Percentiles rank a stretch among this genome's conserved stretches.
Conservation (phyloP, 768 basidiomycete genomes). For the Pilatotrama ljubarskyi region DNA sequence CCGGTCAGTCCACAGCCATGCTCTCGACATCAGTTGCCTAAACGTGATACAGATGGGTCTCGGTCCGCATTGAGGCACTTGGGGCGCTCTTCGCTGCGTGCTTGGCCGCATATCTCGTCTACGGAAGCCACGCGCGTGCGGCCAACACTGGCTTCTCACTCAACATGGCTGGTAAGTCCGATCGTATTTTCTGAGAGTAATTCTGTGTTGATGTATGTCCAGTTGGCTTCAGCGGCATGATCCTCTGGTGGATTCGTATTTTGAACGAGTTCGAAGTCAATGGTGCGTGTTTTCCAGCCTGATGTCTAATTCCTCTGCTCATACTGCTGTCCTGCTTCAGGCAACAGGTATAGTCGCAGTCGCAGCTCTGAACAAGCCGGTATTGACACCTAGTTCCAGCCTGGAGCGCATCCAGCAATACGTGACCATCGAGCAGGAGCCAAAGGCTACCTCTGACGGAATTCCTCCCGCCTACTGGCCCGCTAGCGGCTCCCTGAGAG, state of each 20-base stretch:
- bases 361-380: background rate
- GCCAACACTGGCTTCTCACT: slow-evolving; percentile 42
- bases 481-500: slow-evolving; percentile 47
- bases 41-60: slow-evolving; percentile 40
- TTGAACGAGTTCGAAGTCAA: slow-evolving; percentile 48
- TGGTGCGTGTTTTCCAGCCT: slow-evolving; percentile 31
- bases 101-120: slow-evolving; percentile 57
- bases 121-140: slow-evolving; percentile 42
- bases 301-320: background rate
- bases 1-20: slow-evolving; percentile 15
- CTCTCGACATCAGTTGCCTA: too few relatives aligned
- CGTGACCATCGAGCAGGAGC: slow-evolving; percentile 54
- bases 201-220: too few relatives aligned
- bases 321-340: slow-evolving; percentile 14
- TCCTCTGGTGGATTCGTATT: slow-evolving; percentile 52
- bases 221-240: slow-evolving; percentile 58
- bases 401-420: slow-evolving; percentile 54
- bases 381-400: slow-evolving; percentile 27
- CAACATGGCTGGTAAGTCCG: slow-evolving; percentile 42
- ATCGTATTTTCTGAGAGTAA: background rate
- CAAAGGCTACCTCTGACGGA: slow-evolving; percentile 37
- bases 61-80: slow-evolving; percentile 54
- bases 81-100: slow-evolving; percentile 50
- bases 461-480: slow-evolving; percentile 64
- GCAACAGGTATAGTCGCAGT: slow-evolving; percentile 32